Base-by-base conservation (phyloP, 2,329 filamentous ascomycete genomes). In the Aureobasidium sp. region DNA sequence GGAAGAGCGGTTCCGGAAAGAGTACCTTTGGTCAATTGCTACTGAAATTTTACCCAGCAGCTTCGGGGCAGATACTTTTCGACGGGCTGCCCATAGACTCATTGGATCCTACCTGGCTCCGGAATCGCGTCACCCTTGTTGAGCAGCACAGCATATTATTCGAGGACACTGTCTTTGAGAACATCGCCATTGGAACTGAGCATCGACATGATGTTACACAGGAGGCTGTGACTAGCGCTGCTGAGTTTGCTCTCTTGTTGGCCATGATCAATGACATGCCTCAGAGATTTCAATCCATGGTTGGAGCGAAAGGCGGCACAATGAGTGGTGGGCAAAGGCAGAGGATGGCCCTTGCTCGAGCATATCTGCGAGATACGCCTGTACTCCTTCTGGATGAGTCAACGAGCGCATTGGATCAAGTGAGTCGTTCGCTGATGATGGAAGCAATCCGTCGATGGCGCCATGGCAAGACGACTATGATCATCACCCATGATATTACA, bases 251-350 rank as follows among this genome's bases (percentile, higher is more conserved):
- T 0, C 79, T 89, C 47, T 79, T 97, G 0, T 81, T 88, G 60
- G 80, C 84, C 1, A 88, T 87, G 0, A 78, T 97, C 12, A 71
- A 78, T 0, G 77, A 79, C 27, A 79, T 97, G 54, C 88, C 90
- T 0, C 68, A 86, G 1, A 90, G 90, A 0, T 73, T 93, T 0
- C 78, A 91, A 19, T 96, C 92, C 0, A 69, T 81, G 2, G 80
- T 96, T 7, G 90, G 90, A 0, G 73, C 79, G 0, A 84, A 85
- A n/a, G 89, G 88, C 0, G 82, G 82, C 37, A 80, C 83, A 3
- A 77, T 97, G 44, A 96, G 91, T 66, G 92, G 91, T 9, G 93
- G 93, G 0, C 91, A 97, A 73, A 86, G 81, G 63, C 92, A 97
- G 72, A 81, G 90, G 58, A 78, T 97, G 52, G 89, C 89, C 0